Evolutionary conservation across 106 monocot genomes (phyloP).

Genomic region (Dioscorea dumetorum): DNA sequence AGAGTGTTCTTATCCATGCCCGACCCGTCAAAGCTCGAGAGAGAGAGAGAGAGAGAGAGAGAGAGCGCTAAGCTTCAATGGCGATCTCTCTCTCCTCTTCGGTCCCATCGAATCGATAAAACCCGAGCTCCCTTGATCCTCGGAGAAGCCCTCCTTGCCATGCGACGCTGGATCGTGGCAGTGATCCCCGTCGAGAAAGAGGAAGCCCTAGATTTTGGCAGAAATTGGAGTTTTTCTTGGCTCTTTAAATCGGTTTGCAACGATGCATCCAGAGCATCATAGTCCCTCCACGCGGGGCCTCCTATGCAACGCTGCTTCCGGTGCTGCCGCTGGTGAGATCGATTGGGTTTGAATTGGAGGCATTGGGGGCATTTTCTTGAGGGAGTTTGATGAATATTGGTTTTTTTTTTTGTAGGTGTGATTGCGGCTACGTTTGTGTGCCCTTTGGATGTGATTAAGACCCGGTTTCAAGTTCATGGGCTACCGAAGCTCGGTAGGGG

Average conservation of each 20-base stretch:
- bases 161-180: constrained; percentile 19
- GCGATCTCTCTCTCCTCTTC: neutral
- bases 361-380: constrained; percentile 1
- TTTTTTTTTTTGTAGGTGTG: constrained; percentile 19
- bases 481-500: constrained; percentile 22
- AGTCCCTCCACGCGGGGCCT: constrained; percentile 26
- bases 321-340: constrained; percentile 49
- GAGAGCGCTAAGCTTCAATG: no score
- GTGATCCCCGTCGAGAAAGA: constrained; percentile 9
- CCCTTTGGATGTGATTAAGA: constrained; percentile 71
- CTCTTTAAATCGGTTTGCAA: constrained; percentile 7
- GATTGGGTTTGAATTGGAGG: neutral
- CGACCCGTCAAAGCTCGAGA: no score
- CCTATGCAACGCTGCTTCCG: constrained; percentile 54
- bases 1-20: no score
- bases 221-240: neutral
- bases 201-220: constrained; percentile 12
- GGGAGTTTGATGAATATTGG: no score
- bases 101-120: constrained; percentile 4
- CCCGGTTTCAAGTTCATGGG: constrained; percentile 62
- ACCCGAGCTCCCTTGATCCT: neutral
- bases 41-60: no score
- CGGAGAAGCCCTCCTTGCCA: constrained; percentile 7
- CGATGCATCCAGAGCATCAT: constrained; percentile 4
- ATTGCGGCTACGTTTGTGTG: constrained; percentile 71